Conservation (phyloP, 192 early-diverging fungal species). For the Linnemannia zychae region DNA sequence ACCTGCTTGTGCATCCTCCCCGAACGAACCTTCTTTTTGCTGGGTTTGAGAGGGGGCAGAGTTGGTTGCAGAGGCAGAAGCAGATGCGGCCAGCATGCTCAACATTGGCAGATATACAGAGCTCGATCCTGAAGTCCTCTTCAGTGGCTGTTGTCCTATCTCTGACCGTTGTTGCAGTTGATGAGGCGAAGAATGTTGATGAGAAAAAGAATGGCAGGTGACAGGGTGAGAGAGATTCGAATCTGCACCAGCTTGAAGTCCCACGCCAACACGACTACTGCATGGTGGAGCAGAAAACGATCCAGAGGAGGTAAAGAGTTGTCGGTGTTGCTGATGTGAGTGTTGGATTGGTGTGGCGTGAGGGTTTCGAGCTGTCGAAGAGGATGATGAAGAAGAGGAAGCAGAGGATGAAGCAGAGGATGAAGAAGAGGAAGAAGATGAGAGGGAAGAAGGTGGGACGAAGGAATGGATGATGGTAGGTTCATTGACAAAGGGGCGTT, state of each 20-base stretch:
- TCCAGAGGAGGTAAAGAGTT: background rate
- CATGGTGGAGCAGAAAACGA: conserved; percentile 7
- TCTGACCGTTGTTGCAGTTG: background rate
- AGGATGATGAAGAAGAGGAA: too few species aligned
- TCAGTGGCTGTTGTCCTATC: background rate
- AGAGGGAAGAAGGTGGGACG: background rate
- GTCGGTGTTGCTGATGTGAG: background rate
- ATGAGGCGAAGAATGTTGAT: background rate
- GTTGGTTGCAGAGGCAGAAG: background rate
- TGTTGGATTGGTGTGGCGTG: background rate
- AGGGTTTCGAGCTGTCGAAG: background rate
- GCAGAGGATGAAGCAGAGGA: too few species aligned
- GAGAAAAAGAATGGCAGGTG: background rate
- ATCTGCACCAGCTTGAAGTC: background rate
- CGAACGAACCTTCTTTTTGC: background rate
- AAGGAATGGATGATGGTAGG: background rate
- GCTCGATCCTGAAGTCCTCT: background rate
- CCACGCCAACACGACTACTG: conserved; percentile 6
- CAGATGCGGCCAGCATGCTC: background rate
- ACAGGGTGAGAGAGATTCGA: background rate
- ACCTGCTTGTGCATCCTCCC: background rate
- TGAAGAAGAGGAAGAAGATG: background rate
- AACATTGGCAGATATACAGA: background rate
- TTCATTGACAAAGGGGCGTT: background rate
- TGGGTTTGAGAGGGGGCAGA: background rate